Percentiles rank a stretch among this genome's conserved stretches.
Evolutionary conservation across 2,329 filamentous ascomycete species (phyloP).

Genomic region (Alternaria burnsii): DNA sequence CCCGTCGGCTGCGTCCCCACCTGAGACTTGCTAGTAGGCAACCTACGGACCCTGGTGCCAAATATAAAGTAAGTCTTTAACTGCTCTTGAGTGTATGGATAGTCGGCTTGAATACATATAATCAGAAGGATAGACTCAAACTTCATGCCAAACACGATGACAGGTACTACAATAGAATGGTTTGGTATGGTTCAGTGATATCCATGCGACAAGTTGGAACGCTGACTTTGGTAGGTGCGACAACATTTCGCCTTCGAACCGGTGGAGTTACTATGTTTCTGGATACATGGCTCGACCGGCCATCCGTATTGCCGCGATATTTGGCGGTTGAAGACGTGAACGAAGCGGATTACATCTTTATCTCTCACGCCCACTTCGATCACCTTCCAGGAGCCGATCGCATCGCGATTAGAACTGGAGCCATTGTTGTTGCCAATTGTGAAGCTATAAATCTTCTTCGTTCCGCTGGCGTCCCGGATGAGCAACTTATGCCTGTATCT

Average conservation of each 20-base stretch:
- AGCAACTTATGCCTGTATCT: conserved; percentile 8
- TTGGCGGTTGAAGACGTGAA: conserved; percentile 9
- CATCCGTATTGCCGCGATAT: neutral
- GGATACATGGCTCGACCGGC: conserved; percentile 16
- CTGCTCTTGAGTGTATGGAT: neutral
- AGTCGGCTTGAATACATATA: neutral
- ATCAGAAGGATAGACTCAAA: neutral
- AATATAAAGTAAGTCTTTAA: neutral
- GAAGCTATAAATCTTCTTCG: conserved; percentile 12
- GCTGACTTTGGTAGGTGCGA: conserved; percentile 1
- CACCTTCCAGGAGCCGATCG: conserved; percentile 17
- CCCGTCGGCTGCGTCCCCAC: neutral
- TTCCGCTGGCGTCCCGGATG: conserved; percentile 8
- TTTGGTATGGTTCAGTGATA: neutral
- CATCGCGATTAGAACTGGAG: conserved; percentile 12
- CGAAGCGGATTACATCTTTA: conserved; percentile 17
- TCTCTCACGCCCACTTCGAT: conserved; percentile 17
- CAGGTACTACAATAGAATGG: neutral
- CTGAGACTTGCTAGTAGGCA: neutral
- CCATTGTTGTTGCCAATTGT: conserved; percentile 11
- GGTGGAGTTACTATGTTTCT: conserved; percentile 9
- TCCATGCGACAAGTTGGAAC: neutral
- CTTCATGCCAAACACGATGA: neutral
- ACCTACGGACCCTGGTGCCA: neutral
- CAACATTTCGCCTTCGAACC: conserved; percentile 8